Conservation (phyloP, 345 rosid genomes). For the Aegle marmelos region DNA sequence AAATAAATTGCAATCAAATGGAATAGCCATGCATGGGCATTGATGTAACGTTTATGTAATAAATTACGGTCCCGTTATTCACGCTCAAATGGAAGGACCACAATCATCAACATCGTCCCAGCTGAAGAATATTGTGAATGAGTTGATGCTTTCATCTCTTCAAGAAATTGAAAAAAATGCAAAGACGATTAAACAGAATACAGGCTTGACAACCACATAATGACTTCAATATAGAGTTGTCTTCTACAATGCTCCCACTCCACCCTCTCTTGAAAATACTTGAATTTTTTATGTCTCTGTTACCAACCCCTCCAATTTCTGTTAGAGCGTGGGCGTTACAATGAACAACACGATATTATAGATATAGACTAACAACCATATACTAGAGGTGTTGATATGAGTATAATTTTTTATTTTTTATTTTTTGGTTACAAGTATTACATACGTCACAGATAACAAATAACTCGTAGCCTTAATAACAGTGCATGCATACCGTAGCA, state of each 20-base stretch:
- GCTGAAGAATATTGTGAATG: conserved; percentile 16
- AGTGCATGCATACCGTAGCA: background rate
- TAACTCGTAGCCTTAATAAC: background rate
- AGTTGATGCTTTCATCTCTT: conserved; percentile 14
- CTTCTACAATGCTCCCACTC: too few relatives aligned
- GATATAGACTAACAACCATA: too few relatives aligned
- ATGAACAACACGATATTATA: too few relatives aligned
- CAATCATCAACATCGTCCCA: conserved; percentile 17
- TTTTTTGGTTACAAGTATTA: background rate
- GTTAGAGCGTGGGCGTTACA: too few relatives aligned
- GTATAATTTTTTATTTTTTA: too few relatives aligned
- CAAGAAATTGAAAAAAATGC: conserved; percentile 23
- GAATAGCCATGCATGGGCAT: too few relatives aligned
- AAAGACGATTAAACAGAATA: too few relatives aligned
- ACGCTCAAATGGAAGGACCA: conserved; percentile 35
- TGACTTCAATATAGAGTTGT: background rate
- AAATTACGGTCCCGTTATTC: conserved; percentile 35
- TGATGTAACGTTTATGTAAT: background rate
- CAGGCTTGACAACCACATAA: background rate
- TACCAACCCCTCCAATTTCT: too few relatives aligned
- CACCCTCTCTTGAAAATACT: too few relatives aligned
- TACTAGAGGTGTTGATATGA: too few relatives aligned
- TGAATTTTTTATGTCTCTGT: too few relatives aligned
- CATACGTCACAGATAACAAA: background rate
- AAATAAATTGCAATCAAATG: background rate